These are phyloP conservation scores for Amborella trichopoda DNA, from an alignment of 164 flowering plant genomes.

Conservation along the genomic window DNA sequence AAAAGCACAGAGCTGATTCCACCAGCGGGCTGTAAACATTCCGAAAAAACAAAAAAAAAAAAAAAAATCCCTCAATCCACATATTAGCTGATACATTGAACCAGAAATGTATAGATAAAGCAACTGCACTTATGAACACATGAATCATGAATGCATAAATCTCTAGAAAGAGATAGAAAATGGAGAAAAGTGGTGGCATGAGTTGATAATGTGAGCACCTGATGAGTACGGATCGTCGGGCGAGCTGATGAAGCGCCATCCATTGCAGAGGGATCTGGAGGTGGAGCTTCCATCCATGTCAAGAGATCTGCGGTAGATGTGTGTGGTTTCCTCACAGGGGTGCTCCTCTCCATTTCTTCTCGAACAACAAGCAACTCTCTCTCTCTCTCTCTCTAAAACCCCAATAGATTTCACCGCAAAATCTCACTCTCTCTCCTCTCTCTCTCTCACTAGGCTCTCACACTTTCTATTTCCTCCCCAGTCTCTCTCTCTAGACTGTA, in stretches of 20 bases:
- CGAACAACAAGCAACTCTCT: neutral
- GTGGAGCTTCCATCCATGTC: conserved; percentile 73
- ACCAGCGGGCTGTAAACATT: conserved; percentile 83
- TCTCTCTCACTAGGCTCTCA: no score
- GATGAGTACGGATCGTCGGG: conserved; percentile 40
- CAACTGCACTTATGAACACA: neutral
- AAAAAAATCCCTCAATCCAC: neutral
- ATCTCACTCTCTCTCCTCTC: no score
- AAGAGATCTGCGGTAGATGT: conserved; percentile 94
- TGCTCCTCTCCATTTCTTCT: conserved; percentile 39
- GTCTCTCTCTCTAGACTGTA: no score
- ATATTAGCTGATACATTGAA: neutral
- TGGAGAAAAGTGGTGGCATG: neutral
- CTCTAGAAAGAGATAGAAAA: neutral
- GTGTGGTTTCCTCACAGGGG: conserved; percentile 89
- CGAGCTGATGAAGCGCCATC: conserved; percentile 25
- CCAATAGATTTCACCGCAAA: no score
- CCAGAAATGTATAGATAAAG: neutral
- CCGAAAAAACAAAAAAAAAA: no score
- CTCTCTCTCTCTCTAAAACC: no score
- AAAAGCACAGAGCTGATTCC: conserved; percentile 80
- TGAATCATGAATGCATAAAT: neutral
- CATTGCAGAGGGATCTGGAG: conserved; percentile 23
- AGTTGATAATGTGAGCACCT: conserved; percentile 35
- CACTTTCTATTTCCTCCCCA: no score